Base-by-base conservation (phyloP, 305 asterid genomes). In the Fraxinus albicans region DNA sequence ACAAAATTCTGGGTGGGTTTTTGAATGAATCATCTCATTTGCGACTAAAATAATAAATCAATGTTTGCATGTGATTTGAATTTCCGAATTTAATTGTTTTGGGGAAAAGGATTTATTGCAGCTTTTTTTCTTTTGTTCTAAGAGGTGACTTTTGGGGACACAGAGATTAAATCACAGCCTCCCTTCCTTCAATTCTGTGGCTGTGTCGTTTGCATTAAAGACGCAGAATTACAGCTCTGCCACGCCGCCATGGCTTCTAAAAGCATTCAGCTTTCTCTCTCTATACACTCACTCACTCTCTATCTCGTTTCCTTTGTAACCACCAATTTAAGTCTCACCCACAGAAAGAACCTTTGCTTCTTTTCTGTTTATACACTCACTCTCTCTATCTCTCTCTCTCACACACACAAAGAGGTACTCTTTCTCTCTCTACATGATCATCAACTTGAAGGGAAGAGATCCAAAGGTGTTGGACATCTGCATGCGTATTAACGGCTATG, bases 161-260 rank as follows among this genome's bases (percentile, higher is more conserved):
- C 77, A 19, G 36, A 70, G 53, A 78, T 35, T 35, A 74, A 67
- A 67, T 67, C 74, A 9, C 74, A 67, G 74, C 34, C 89, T 79
- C 84, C 77, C 83, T 87, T 89, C 77, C 83, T 87, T 89, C 86
- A 84, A 84, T 85, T 82, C 83, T 90, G 87, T 79, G 87, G 90
- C 86, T 85, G 84, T 85, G 91, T 85, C 53, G 88, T 84, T 80
- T 76, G 91, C 95, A 92, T 89, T 93, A 85, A 93, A 88, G 86
- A 84, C 77, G 88, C 86, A 83, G 95, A 93, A 91, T 84, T 88
- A 77, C 58, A 76, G 85, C 77, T 76, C 84, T 76, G 84, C 69
- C 84, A 81, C 84, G 84, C 84, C 84, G 84, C 84, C 84, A 81
- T 76, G 80, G 77, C 44, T 42, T 58, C 80, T 23, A 81, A 81